A percentile compares a stretch with the other conserved stretches of the same genome.
Conservation (phyloP, 108 stramenopile genomes). For the Stephanodiscus minutulus region DNA sequence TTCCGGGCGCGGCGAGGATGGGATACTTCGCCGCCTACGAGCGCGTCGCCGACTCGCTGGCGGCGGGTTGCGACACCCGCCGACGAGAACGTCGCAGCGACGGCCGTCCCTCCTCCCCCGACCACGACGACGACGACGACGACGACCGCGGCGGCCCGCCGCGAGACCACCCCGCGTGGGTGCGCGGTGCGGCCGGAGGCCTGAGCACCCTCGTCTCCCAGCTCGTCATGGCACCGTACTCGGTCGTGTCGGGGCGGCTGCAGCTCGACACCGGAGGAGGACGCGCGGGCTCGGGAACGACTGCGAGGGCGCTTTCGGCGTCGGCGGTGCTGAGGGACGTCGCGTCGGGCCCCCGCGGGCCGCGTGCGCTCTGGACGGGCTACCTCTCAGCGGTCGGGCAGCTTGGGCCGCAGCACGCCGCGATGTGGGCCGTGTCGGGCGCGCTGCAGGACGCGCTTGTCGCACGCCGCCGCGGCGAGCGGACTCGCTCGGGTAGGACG, state of each 20-base stretch:
- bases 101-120: too few species aligned
- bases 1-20: slow-evolving; percentile 4
- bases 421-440: slow-evolving; percentile 2
- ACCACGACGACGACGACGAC: neutral
- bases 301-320: neutral
- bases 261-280: slow-evolving; percentile 1
- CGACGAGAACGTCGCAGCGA: too few species aligned
- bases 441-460: neutral
- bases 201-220: neutral
- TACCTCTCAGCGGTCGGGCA: neutral
- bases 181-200: neutral
- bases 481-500: too few species aligned
- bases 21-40: slow-evolving; percentile 1
- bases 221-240: slow-evolving; percentile 4
- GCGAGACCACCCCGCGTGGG: neutral
- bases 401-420: slow-evolving; percentile 2
- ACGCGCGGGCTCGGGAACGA: neutral
- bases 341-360: neutral
- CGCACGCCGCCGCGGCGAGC: neutral
- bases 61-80: too few species aligned
- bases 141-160: neutral
- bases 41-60: neutral
- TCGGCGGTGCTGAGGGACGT: neutral
- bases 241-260: neutral
- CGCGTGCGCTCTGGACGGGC: slow-evolving; percentile 4